Evolutionary conservation across 2,329 filamentous ascomycete genomes (phyloP).

Genomic region (Phialophora tarda): DNA sequence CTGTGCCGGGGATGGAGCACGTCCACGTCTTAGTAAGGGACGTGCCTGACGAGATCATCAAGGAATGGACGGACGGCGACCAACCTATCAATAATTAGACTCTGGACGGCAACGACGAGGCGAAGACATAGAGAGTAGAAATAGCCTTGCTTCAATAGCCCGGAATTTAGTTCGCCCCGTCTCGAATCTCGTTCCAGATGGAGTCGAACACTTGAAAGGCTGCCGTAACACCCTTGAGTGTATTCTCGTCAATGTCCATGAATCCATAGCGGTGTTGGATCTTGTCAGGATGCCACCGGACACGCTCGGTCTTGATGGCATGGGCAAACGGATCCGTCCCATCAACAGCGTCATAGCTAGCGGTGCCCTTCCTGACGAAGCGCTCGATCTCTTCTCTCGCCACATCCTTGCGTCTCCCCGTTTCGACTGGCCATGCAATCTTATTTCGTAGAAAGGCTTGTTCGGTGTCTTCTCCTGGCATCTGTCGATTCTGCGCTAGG

Average conservation of each 20-base stretch:
- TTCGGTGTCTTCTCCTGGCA: conserved; percentile 25
- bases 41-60: conserved; percentile 52
- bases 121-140: background rate
- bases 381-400: conserved; percentile 65
- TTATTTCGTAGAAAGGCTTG: conserved; percentile 47
- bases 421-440: conserved; percentile 76
- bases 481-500: conserved; percentile 34
- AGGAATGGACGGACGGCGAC: conserved; percentile 52
- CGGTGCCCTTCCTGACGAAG: conserved; percentile 65
- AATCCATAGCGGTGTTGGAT: conserved; percentile 85
- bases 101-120: background rate
- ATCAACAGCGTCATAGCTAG: conserved; percentile 21
- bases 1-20: conserved; percentile 64
- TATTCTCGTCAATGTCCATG: conserved; percentile 73
- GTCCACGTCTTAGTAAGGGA: conserved; percentile 60
- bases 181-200: conserved; percentile 65
- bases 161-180: conserved; percentile 4
- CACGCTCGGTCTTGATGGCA: conserved; percentile 78
- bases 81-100: conserved; percentile 27
- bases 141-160: background rate
- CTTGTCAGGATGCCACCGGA: conserved; percentile 98
- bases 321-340: conserved; percentile 49
- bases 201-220: conserved; percentile 90
- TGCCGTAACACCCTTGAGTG: conserved; percentile 80
- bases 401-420: conserved; percentile 63